Evolutionary conservation across 2,329 filamentous ascomycete species (phyloP).

Genomic region (Apiospora pterosperma): DNA sequence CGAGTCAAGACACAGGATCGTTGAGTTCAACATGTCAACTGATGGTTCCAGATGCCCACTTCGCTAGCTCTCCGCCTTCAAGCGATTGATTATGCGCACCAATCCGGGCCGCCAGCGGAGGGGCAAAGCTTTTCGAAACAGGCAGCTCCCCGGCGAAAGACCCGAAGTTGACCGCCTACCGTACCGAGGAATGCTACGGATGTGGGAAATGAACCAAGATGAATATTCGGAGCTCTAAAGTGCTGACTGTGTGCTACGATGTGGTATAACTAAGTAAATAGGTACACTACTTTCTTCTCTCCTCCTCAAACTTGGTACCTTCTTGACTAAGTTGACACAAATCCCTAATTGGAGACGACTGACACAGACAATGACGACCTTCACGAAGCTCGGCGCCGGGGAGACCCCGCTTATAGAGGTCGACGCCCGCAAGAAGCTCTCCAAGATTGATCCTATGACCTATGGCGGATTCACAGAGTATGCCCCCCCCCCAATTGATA

Average conservation of each 20-base stretch:
- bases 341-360: neutral
- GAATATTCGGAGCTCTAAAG: neutral
- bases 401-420: slow-evolving; percentile 63
- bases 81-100: slow-evolving; percentile 1
- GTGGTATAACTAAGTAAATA: neutral
- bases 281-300: neutral
- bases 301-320: neutral
- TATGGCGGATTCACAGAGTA: slow-evolving; percentile 85
- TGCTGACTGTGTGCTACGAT: neutral
- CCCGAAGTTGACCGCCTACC: neutral
- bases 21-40: neutral
- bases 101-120: slow-evolving; percentile 1
- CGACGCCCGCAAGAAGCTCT: slow-evolving; percentile 61
- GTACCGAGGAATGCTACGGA: neutral
- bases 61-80: neutral
- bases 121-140: neutral
- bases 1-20: neutral
- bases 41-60: neutral
- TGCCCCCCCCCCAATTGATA: neutral
- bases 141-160: neutral
- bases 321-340: neutral
- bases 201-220: neutral
- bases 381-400: slow-evolving; percentile 62
- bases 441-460: slow-evolving; percentile 74
- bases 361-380: slow-evolving; percentile 60